These are phyloP conservation scores for Kazachstania bromeliacearum DNA, from an alignment of 805 yeast species.

Conservation along the genomic window DNA sequence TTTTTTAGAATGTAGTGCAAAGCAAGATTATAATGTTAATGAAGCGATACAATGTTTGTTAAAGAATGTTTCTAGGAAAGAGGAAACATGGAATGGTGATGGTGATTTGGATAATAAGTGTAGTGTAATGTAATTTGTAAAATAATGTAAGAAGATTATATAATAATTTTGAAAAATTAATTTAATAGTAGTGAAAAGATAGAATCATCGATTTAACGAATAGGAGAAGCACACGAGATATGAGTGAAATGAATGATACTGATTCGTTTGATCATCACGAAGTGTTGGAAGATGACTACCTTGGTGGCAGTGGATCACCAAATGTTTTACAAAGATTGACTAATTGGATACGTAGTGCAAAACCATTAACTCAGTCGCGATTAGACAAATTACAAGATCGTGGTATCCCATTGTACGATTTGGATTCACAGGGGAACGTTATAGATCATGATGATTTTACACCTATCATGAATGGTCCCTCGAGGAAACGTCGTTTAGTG, in stretches of 20 bases:
- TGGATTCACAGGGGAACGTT: constrained; percentile 12
- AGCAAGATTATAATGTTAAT: constrained; percentile 18
- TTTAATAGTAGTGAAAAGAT: neutral
- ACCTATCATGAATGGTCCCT: neutral
- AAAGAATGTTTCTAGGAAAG: no score
- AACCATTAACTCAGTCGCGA: neutral
- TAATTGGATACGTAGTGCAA: neutral
- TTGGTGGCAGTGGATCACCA: no score
- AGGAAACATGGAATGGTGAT: no score
- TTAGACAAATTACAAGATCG: constrained; percentile 3
- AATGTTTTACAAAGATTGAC: no score
- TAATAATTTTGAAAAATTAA: neutral
- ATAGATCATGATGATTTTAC: constrained; percentile 1
- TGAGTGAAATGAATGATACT: neutral
- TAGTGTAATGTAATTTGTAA: constrained; percentile 8
- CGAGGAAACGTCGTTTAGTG: neutral
- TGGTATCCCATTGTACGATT: constrained; percentile 19
- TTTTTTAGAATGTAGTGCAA: constrained; percentile 24
- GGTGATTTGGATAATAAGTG: constrained; percentile 11
- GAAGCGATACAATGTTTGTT: constrained; percentile 15
- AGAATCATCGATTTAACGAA: neutral
- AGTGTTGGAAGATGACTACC: neutral
- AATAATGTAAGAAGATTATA: neutral
- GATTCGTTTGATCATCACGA: constrained; percentile 1
- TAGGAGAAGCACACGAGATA: neutral